A percentile compares a stretch with the other conserved stretches of the same genome.
Evolutionary conservation across 495 filamentous ascomycete genomes (phyloP).

Genomic region (Penicillium dipodomyicola): DNA sequence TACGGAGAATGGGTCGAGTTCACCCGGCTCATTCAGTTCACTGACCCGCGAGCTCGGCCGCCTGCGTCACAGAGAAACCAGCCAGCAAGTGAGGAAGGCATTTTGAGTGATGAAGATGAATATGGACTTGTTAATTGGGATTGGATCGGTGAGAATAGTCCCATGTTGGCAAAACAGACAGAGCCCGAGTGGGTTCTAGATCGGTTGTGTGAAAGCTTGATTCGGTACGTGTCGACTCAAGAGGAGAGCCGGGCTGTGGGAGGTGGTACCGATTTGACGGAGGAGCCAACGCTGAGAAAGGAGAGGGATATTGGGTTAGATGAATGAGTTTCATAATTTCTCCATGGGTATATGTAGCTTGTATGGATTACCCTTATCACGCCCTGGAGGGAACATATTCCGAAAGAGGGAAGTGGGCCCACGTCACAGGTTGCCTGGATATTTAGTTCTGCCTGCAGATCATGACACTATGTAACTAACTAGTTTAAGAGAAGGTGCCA

Average conservation of each 20-base stretch:
- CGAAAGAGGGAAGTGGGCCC: neutral
- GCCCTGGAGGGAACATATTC: neutral
- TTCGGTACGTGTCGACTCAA: conserved; percentile 49
- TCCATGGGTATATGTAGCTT: neutral
- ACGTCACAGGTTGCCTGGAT: neutral
- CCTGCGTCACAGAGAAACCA: conserved; percentile 1
- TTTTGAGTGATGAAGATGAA: conserved; percentile 46
- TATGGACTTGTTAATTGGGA: conserved; percentile 62
- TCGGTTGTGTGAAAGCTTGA: conserved; percentile 57
- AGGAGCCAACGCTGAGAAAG: conserved; percentile 29
- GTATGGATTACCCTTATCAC: neutral
- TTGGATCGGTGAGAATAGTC: conserved; percentile 64
- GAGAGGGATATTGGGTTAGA: conserved; percentile 32
- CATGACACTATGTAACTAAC: neutral
- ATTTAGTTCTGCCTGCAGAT: neutral
- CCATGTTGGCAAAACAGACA: conserved; percentile 53
- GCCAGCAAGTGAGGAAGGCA: neutral
- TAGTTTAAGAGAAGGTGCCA: neutral
- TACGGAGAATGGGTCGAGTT: conserved; percentile 68
- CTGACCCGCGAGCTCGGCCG: conserved; percentile 30
- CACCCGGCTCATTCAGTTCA: conserved; percentile 59
- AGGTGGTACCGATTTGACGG: conserved; percentile 9
- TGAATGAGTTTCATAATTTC: conserved; percentile 3
- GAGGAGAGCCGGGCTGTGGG: conserved; percentile 19
- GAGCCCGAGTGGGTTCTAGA: conserved; percentile 62